Evolutionary conservation across 805 yeast genomes (phyloP).

Genomic region (Starmerella ratchasimensis): DNA sequence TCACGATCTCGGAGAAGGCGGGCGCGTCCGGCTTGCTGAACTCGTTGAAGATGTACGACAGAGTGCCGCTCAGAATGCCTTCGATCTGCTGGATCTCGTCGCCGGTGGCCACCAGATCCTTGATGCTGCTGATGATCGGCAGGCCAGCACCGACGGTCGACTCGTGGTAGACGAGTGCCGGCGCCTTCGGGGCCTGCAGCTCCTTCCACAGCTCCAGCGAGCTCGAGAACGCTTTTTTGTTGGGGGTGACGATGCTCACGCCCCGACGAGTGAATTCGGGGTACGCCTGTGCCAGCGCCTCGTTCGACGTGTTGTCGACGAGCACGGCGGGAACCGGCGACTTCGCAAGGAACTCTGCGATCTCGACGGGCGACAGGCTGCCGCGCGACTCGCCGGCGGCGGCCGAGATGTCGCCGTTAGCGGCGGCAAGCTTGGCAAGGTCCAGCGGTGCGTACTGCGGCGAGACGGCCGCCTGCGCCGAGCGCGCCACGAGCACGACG

Average conservation of each 20-base stretch:
- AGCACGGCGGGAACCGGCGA: conserved; percentile 67
- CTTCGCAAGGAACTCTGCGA: conserved; percentile 47
- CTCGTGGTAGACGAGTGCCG: conserved; percentile 86
- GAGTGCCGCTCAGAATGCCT: conserved; percentile 92
- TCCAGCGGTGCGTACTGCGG: conserved; percentile 60
- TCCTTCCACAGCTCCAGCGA: conserved; percentile 61
- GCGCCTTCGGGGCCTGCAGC: conserved; percentile 44
- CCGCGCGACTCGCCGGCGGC: conserved; percentile 37
- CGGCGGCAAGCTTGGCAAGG: conserved; percentile 42
- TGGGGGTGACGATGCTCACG: conserved; percentile 92
- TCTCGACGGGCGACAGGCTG: conserved; percentile 41
- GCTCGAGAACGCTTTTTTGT: conserved; percentile 90
- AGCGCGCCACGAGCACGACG: conserved; percentile 66
- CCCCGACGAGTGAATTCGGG: conserved; percentile 62
- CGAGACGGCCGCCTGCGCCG: conserved; percentile 55
- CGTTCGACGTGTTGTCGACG: conserved; percentile 89
- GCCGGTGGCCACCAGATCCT: conserved; percentile 82
- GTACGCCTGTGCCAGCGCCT: conserved; percentile 59
- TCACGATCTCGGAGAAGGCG: conserved; percentile 81
- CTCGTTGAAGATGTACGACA: conserved; percentile 89
- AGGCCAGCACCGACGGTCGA: conserved; percentile 98
- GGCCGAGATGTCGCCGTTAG: conserved; percentile 40
- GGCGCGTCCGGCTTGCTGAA: conserved; percentile 54
- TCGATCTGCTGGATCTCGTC: conserved; percentile 84
- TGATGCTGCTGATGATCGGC: conserved; percentile 80